A percentile compares a stretch with the other conserved stretches of the same genome.
phyloP scores from a whole-genome alignment of 2,329 filamentous ascomycete genomes.

The Aspergillaceae sp. region DNA sequence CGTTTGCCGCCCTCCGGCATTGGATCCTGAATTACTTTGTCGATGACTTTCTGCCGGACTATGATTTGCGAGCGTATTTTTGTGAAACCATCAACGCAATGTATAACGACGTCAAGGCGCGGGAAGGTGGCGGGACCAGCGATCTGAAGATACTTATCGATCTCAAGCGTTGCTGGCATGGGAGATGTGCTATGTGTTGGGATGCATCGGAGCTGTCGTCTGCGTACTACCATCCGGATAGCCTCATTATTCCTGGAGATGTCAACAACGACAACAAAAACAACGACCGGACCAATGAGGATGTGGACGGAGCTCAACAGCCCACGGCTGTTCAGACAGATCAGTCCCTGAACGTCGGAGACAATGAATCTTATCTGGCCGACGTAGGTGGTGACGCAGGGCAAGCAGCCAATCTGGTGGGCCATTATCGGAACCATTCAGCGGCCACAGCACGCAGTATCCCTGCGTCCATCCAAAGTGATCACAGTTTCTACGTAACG shows the following conservation, averaged over 20 bases:
- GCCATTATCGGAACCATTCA: slow-evolving; percentile 30
- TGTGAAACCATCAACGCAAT: slow-evolving; percentile 68
- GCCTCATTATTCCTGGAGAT: slow-evolving; percentile 68
- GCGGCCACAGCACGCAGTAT: slow-evolving; percentile 27
- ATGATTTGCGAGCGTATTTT: slow-evolving; percentile 65
- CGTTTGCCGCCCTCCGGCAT: slow-evolving; percentile 89
- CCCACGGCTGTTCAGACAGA: slow-evolving; percentile 9
- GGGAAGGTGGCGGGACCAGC: slow-evolving; percentile 47
- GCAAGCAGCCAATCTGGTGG: slow-evolving; percentile 6
- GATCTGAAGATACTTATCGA: slow-evolving; percentile 84
- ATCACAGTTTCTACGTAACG: slow-evolving; percentile 47
- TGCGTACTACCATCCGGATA: slow-evolving; percentile 50
- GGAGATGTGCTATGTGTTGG: slow-evolving; percentile 86
- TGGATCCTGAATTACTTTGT: slow-evolving; percentile 98
- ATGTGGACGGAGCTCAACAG: slow-evolving; percentile 13
- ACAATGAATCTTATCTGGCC: neutral
- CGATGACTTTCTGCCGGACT: slow-evolving; percentile 80
- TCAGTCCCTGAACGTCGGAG: neutral
- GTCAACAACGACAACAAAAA: slow-evolving; percentile 46
- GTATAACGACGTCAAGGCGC: slow-evolving; percentile 44
- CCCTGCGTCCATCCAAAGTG: slow-evolving; percentile 33
- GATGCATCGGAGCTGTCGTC: slow-evolving; percentile 60
- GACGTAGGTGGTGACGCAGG: slow-evolving; percentile 1
- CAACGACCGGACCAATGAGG: slow-evolving; percentile 20
- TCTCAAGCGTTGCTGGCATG: slow-evolving; percentile 93